Percentiles rank a stretch among this genome's conserved stretches.
Evolutionary conservation across 139 green algal genomes (phyloP).

Genomic region (Spirogloea muscicola): DNA sequence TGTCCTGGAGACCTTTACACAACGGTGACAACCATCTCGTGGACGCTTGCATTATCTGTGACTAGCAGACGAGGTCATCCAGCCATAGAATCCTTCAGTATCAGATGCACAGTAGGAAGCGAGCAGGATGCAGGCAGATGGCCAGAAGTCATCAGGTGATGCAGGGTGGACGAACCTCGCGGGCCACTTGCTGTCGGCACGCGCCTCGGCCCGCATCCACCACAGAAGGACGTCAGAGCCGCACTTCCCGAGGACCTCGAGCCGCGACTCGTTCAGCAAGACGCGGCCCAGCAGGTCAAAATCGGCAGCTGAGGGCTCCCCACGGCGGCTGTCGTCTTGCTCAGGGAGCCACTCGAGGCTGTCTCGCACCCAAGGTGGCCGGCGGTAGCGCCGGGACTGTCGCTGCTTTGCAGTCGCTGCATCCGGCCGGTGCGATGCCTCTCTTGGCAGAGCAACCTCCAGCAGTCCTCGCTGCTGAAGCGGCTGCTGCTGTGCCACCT

Average conservation of each 20-base stretch:
- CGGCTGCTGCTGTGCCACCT: too few relatives aligned
- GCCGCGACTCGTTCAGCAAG: slow-evolving; percentile 11
- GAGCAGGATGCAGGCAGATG: neutral
- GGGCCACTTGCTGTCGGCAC: slow-evolving; percentile 14
- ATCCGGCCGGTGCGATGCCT: too few relatives aligned
- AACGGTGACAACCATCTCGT: too few relatives aligned
- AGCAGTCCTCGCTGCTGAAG: too few relatives aligned
- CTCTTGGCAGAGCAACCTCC: too few relatives aligned
- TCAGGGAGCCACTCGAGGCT: neutral
- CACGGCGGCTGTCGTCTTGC: neutral
- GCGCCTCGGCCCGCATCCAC: slow-evolving; percentile 30
- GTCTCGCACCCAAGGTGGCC: slow-evolving; percentile 4
- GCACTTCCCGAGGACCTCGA: slow-evolving; percentile 17
- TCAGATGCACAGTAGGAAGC: neutral
- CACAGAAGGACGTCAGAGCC: slow-evolving; percentile 23
- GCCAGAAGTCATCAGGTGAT: neutral
- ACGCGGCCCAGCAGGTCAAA: slow-evolving; percentile 11
- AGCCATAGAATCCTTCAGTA: neutral
- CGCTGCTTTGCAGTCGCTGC: too few relatives aligned
- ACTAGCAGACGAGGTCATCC: too few relatives aligned
- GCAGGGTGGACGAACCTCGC: neutral
- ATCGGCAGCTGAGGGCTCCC: too few relatives aligned
- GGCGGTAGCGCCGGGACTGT: too few relatives aligned
- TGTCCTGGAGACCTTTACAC: too few relatives aligned
- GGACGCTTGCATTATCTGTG: too few relatives aligned